Conservation (phyloP, 192 early-diverging fungal genomes). For the Helicostylum pulchrum region DNA sequence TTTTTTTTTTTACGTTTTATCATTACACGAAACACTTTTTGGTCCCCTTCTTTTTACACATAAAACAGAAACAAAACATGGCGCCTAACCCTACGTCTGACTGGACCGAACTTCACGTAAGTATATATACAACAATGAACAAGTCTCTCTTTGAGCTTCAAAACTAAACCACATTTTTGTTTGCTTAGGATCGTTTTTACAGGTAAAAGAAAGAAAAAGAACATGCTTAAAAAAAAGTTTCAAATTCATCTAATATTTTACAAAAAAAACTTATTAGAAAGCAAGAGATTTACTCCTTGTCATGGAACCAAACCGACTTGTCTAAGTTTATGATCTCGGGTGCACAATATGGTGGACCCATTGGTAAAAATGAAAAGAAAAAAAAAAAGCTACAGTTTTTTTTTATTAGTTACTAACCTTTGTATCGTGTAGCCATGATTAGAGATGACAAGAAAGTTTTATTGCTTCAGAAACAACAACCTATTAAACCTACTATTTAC, state of each 20-base stretch:
- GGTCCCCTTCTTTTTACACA: no score
- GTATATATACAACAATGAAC: neutral
- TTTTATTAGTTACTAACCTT: neutral
- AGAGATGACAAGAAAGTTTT: constrained; percentile 85
- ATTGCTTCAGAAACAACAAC: constrained; percentile 66
- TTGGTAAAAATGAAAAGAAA: constrained; percentile 53
- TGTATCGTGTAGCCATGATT: constrained; percentile 69
- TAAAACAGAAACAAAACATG: constrained; percentile 29
- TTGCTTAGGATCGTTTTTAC: constrained; percentile 51
- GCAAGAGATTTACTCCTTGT: constrained; percentile 82
- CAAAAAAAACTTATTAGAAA: constrained; percentile 46
- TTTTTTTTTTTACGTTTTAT: no score
- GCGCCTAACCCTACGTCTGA: constrained; percentile 55
- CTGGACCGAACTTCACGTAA: constrained; percentile 53
- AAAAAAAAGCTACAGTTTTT: neutral
- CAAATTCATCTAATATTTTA: neutral
- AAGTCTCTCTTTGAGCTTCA: no score
- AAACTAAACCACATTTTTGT: no score
- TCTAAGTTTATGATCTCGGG: constrained; percentile 78
- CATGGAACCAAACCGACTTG: constrained; percentile 88
- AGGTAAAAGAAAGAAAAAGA: constrained; percentile 34
- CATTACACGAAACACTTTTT: no score
- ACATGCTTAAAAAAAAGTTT: neutral
- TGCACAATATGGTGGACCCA: constrained; percentile 90
- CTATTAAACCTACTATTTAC: constrained; percentile 74